Base-by-base conservation (phyloP, 1,284 basidiomycete genomes). In the Cryptococcus maquisensis region DNA sequence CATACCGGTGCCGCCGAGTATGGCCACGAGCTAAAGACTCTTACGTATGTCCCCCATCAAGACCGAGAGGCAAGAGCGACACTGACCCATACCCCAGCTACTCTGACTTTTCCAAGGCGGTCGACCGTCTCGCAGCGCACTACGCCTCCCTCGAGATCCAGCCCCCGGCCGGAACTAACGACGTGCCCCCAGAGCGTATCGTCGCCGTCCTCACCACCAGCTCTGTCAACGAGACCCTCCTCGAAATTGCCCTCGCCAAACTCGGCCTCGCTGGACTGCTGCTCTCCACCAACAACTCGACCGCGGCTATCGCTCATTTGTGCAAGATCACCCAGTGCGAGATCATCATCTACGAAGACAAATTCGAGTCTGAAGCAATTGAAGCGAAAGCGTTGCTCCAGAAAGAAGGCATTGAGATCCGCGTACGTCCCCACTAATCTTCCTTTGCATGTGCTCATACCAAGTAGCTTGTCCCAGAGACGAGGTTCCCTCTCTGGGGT, bases 211-310 rank as follows among this genome's bases (percentile, higher is more conserved):
- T 78, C 38, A 73, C 69, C 12, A 74, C 75, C 24, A 78, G 78
- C 2, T 74, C 78, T 0, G 71, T 79, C 45, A 77, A 80, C 61
- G 77, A 79, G 61, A 70, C 78, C 1, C 68, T 81, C 2, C 74
- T 80, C 15, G 79, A 80, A 60, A 74, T 80, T 20, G 79, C 80
- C 2, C 75, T 80, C 8, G 74, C 75, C 26, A 79, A 79, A 60
- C 70, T 80, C 41, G 79, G 77, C 15, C 69, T 79, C 13, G 67
- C 76, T 1, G 64, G 79, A 8, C 73, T 82, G 15, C 71, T 83
- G 2, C 67, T 83, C 18, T 81, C 79, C 6, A 78, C 81, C 43
- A 83, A 84, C 71, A 84, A 84, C 67, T 81, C 81, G 0, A 74
- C 80, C 0, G 73, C 82, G 1, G 82, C 83, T 3, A 78, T 83